Evolutionary conservation across 345 rosid genomes (phyloP), one percentile per base, ranked within the genome.

Genomic region (Geranium rotundifolium): DNA sequence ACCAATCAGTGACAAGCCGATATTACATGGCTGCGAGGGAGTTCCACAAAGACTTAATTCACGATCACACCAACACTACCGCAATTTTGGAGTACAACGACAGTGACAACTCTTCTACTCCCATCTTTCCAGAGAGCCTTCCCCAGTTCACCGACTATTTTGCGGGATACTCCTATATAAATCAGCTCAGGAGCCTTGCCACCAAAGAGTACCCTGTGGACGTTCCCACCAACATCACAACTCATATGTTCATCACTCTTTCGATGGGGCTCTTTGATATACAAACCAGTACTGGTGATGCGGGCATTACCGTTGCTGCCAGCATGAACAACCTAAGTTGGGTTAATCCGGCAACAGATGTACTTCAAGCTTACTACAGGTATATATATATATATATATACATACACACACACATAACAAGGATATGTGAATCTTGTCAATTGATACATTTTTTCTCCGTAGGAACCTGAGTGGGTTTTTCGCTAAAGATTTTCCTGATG

Each of bases 1-100:
- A 69, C 59, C 65, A 69, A n/a, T n/a, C n/a, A n/a, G 3, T 65
- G 18, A 54, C 29, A 3, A 41, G 64, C 15, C 54, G 27, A 7
- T 73, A 73, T 49, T 73, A 73, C 62, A 60, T 73, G 46, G 65
- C 55, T 5, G 62, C 27, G 2, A 52, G 60, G 17, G 64, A 65
- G 12, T 64, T 19, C 41, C 60, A 15, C 9, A 61, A 56, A 10
- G 58, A 30, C 0, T 4, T 2, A 0, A 17, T 0, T 4, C 56
- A 3, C 46, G 71, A 72, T 18, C 60, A 63, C 7, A 29, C 57
- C 14, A 73, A 57, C 55, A 59, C 19, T 29, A 73, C 67, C 4
- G 62, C 59, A 10, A 64, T 71, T 41, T n/a, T n/a, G n/a, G n/a
- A n/a, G n/a, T n/a, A n/a, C n/a, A n/a, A n/a, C n/a, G n/a, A n/a